These are phyloP conservation scores for Iris macrosiphon DNA, from an alignment of 106 monocot species.

Conservation along the genomic window DNA sequence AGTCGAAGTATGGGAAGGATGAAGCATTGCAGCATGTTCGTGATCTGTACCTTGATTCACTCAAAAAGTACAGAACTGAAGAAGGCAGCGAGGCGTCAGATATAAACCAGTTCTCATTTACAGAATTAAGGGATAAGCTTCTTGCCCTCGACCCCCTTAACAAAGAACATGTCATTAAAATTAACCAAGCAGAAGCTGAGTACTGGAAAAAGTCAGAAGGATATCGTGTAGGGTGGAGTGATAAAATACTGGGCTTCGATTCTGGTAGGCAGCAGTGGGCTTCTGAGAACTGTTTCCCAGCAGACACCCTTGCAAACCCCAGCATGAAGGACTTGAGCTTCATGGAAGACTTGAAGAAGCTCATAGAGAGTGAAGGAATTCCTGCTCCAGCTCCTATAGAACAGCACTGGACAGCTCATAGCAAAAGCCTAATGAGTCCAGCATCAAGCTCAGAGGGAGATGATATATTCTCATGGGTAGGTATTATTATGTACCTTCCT, in stretches of 20 bases:
- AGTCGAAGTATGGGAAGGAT: slow-evolving; percentile 59
- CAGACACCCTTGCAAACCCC: slow-evolving; percentile 67
- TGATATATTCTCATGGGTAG: slow-evolving; percentile 98
- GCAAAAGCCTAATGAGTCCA: slow-evolving; percentile 79
- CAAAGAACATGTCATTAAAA: slow-evolving; percentile 76
- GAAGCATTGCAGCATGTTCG: slow-evolving; percentile 78
- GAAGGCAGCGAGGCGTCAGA: slow-evolving; percentile 40
- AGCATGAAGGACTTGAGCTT: slow-evolving; percentile 83
- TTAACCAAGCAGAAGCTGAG: slow-evolving; percentile 91
- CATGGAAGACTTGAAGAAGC: slow-evolving; percentile 71
- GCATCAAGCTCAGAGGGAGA: slow-evolving; percentile 69
- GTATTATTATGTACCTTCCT: slow-evolving; percentile 96
- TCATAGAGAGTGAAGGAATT: slow-evolving; percentile 67
- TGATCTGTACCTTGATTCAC: slow-evolving; percentile 63
- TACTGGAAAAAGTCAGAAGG: slow-evolving; percentile 95
- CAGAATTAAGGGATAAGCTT: slow-evolving; percentile 89
- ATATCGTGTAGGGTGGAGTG: slow-evolving; percentile 83
- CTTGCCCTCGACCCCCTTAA: slow-evolving; percentile 87
- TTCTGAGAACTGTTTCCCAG: slow-evolving; percentile 83
- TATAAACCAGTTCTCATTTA: slow-evolving; percentile 68
- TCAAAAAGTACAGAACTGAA: slow-evolving; percentile 60
- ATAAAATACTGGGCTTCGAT: slow-evolving; percentile 89
- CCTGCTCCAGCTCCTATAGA: slow-evolving; percentile 97
- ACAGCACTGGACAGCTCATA: slow-evolving; percentile 88
- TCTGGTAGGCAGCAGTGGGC: slow-evolving; percentile 95